Evolutionary conservation across 306 rosid genomes (phyloP).

Genomic region (Lathyrus sativus): DNA sequence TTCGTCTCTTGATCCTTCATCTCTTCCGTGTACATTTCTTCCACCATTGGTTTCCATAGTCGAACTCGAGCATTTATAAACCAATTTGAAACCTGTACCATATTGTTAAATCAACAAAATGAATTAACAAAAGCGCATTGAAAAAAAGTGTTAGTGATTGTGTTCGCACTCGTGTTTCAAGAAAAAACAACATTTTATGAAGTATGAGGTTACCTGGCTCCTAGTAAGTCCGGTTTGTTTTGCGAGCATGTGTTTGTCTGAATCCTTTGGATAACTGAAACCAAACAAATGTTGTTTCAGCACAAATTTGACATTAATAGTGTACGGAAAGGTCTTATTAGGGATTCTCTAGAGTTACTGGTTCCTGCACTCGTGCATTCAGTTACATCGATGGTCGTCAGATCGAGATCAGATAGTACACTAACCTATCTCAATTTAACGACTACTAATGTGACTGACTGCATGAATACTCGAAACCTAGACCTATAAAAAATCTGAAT

Average conservation of each 20-base stretch:
- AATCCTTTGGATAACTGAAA: constrained; percentile 90
- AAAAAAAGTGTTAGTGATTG: background rate
- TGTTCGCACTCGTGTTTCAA: background rate
- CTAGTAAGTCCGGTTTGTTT: constrained; percentile 96
- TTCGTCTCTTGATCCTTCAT: constrained; percentile 76
- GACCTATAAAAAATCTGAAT: no score
- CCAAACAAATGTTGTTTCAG: constrained; percentile 28
- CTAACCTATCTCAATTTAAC: no score
- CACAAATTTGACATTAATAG: background rate
- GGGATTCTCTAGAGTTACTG: no score
- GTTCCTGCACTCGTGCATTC: no score
- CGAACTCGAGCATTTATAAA: constrained; percentile 96
- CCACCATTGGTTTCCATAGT: constrained; percentile 99
- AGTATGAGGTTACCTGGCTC: constrained; percentile 70
- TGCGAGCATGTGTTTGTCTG: constrained; percentile 94
- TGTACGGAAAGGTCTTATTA: no score
- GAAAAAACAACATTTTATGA: background rate
- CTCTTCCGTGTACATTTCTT: constrained; percentile 91
- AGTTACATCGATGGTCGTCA: no score
- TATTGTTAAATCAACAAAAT: constrained; percentile 12
- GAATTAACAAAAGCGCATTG: background rate
- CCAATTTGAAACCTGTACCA: constrained; percentile 89
- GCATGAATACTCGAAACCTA: no score
- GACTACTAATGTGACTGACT: no score
- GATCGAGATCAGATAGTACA: no score